Evolutionary conservation across 306 rosid genomes (phyloP), one percentile per base, ranked within the genome.

Genomic region (Fragaria iinumae): DNA sequence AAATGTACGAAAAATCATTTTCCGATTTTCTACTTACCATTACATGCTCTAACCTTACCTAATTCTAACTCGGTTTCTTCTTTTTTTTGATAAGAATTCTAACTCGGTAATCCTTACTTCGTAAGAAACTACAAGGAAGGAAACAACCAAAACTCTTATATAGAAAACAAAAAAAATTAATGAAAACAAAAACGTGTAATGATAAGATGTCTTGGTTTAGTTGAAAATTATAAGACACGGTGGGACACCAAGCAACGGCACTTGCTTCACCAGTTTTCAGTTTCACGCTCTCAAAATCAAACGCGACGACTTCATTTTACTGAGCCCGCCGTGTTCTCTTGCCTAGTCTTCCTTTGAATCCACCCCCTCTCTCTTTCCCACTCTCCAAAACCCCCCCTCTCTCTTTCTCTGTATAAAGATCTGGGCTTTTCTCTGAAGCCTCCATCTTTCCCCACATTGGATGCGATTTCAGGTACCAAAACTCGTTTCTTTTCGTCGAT

Each of bases 401-500:
- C 63, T 76, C 63, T 10, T 55, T 50, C 14, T 52, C 47, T 3
- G n/a, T 67, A 25, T 21, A 57, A 56, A 75, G 67, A 69, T 80
- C 53, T 69, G 74, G 48, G 49, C 65, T 18, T 67, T 52, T 56
- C 34, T 32, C 49, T 25, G 65, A 14, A 69, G 53, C 67, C 44
- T 80, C 45, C 2, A 17, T 23, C 78, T 59, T 3, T 52, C 67
- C 70, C 70, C 75, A 79, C 13, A 64, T 48, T 60, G 21, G 77
- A 29, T 73, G 66, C 71, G 43, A 55, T 67, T 63, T 79, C 87
- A 77, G 97, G 97, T 93, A 82, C 81, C 80, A 50, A 50, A 62
- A 57, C 53, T 82, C 59, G 55, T 16, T 59, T 73, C 29, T n/a
- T 43, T 66, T 69, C 21, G 64, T 80, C 27, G 38, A 82, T 76